Evolutionary conservation across 306 rosid genomes (phyloP).

Genomic region (Chamaecrista fasciculata): DNA sequence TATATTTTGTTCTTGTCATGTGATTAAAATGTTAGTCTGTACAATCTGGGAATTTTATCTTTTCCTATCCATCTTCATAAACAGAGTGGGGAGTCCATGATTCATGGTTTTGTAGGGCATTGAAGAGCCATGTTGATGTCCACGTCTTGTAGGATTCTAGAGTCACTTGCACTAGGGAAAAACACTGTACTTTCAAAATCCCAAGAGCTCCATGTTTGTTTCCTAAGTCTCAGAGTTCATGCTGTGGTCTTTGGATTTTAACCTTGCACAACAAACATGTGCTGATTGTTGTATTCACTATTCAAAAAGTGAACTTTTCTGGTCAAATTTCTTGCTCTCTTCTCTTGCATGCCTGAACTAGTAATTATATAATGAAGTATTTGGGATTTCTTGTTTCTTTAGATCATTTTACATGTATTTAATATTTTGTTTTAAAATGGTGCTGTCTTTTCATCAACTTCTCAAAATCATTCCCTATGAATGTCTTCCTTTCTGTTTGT

Average conservation of each 20-base stretch:
- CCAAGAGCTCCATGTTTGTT: neutral
- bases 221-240: neutral
- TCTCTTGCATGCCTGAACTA: neutral
- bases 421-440: neutral
- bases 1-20: neutral
- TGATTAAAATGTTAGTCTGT: conserved; percentile 7
- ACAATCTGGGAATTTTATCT: neutral
- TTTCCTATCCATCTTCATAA: neutral
- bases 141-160: neutral
- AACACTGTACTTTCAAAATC: neutral
- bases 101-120: neutral
- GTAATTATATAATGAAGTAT: neutral
- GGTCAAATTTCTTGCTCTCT: neutral
- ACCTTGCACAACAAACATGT: neutral
- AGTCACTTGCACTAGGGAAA: neutral
- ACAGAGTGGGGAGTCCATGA: neutral
- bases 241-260: neutral
- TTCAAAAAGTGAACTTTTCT: neutral
- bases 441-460: conserved; percentile 1
- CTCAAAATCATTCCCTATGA: neutral
- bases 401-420: neutral
- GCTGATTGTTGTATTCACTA: neutral
- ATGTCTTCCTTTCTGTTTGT: neutral
- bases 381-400: neutral
- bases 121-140: neutral